phyloP scores from a whole-genome alignment of 108 stramenopile species.

The Cyclotella kingstonii region DNA sequence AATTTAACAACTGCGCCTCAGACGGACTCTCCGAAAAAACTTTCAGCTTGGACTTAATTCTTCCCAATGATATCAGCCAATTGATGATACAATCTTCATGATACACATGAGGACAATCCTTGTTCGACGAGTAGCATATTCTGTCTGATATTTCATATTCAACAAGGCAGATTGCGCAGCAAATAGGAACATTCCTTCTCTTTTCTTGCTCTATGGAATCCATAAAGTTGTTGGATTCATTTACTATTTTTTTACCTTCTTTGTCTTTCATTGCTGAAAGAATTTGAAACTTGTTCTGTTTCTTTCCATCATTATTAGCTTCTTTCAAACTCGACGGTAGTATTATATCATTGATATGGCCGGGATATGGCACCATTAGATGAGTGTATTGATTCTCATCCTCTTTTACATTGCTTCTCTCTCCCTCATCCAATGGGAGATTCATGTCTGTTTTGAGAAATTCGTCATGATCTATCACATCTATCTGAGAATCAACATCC shows the following conservation, averaged over 20 bases:
- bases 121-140: conserved; percentile 33
- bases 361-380: conserved; percentile 17
- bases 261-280: neutral
- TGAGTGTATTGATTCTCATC: conserved; percentile 8
- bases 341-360: conserved; percentile 1
- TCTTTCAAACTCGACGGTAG: neutral
- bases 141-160: conserved; percentile 34
- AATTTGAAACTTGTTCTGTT: neutral
- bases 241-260: neutral
- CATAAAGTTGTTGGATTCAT: neutral
- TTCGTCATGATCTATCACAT: neutral
- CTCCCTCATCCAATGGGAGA: neutral
- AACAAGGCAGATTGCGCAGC: conserved; percentile 44
- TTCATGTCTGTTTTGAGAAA: neutral
- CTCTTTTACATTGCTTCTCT: conserved; percentile 1
- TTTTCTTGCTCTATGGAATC: neutral
- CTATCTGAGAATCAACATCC: conserved; percentile 4
- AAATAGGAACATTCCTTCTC: conserved; percentile 11
- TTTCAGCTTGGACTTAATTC: conserved; percentile 16
- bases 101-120: conserved; percentile 40
- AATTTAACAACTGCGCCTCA: conserved; percentile 33
- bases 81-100: conserved; percentile 46
- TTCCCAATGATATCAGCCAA: conserved; percentile 28
- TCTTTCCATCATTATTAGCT: neutral
- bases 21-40: conserved; percentile 11